A percentile compares a stretch with the other conserved stretches of the same genome.
These are phyloP conservation scores for Eutypella sp. DNA, from an alignment of 2,329 filamentous ascomycete species.

Conservation along the genomic window DNA sequence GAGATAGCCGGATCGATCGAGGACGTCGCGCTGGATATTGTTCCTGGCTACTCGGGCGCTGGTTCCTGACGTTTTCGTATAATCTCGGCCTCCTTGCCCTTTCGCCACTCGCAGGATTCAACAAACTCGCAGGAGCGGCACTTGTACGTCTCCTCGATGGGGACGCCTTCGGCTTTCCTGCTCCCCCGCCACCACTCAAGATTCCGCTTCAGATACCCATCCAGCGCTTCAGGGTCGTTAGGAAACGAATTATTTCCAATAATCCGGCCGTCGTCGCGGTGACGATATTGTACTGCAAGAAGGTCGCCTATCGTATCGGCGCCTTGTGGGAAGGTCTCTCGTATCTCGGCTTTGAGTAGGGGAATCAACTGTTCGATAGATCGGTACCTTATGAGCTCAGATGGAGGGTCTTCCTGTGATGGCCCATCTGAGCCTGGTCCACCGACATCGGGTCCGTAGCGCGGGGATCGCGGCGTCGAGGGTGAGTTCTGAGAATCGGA, in stretches of 20 bases:
- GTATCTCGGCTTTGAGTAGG: slow-evolving; percentile 42
- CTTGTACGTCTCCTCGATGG: slow-evolving; percentile 82
- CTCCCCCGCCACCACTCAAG: slow-evolving; percentile 88
- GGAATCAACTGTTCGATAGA: slow-evolving; percentile 43
- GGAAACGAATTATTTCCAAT: slow-evolving; percentile 57
- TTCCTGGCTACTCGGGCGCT: not conserved
- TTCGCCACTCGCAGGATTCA: slow-evolving; percentile 73
- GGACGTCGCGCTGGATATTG: not conserved
- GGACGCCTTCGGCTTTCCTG: slow-evolving; percentile 67
- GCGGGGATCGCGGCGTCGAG: slow-evolving; percentile 24
- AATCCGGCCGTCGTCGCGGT: slow-evolving; percentile 45
- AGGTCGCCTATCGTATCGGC: slow-evolving; percentile 44
- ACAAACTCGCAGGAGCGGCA: slow-evolving; percentile 81
- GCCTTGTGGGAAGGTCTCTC: slow-evolving; percentile 48
- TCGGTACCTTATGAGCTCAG: slow-evolving; percentile 41
- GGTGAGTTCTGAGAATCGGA: slow-evolving; percentile 14
- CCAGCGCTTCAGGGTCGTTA: slow-evolving; percentile 60
- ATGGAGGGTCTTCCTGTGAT: slow-evolving; percentile 13
- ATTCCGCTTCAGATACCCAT: slow-evolving; percentile 61
- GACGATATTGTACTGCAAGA: slow-evolving; percentile 50
- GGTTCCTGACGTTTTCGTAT: not conserved
- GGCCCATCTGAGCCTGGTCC: slow-evolving; percentile 1
- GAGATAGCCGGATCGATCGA: no score
- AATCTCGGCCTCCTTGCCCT: slow-evolving; percentile 59
- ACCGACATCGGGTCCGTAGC: slow-evolving; percentile 26